Conservation (phyloP, 1,284 basidiomycete species). For the Laetiporus sulphureus region DNA sequence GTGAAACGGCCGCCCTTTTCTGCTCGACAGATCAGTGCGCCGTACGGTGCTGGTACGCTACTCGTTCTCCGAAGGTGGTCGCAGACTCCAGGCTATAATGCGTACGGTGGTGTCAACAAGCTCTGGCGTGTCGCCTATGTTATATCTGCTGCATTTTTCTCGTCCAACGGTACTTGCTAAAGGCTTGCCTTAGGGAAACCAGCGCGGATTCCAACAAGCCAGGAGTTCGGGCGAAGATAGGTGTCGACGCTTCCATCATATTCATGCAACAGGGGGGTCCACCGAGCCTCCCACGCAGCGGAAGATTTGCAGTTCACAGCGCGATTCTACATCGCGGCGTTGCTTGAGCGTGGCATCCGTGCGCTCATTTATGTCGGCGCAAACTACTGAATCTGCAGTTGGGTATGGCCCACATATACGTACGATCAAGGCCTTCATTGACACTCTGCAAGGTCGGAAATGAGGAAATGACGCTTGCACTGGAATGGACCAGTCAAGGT, state of each 20-base stretch:
- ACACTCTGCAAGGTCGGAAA: constrained; percentile 36
- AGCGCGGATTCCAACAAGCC: constrained; percentile 48
- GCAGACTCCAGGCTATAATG: constrained; percentile 15
- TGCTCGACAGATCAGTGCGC: constrained; percentile 20
- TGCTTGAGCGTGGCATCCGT: constrained; percentile 70
- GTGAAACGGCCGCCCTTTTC: constrained; percentile 32
- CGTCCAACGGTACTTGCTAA: background rate
- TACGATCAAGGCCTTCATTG: background rate
- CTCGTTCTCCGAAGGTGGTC: background rate
- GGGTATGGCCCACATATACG: constrained; percentile 30
- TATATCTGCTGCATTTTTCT: background rate
- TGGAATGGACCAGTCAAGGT: constrained; percentile 60
- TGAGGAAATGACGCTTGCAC: constrained; percentile 51
- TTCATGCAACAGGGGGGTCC: constrained; percentile 39
- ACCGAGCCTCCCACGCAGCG: constrained; percentile 29
- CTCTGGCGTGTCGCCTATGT: constrained; percentile 12
- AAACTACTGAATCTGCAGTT: constrained; percentile 74
- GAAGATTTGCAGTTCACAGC: constrained; percentile 39
- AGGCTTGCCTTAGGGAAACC: constrained; percentile 34
- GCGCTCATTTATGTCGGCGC: constrained; percentile 73
- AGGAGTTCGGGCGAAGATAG: constrained; percentile 45
- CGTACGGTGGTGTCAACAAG: constrained; percentile 21
- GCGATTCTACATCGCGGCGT: constrained; percentile 52
- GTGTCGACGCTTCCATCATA: constrained; percentile 45
- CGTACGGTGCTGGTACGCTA: background rate